A percentile compares a stretch with the other conserved stretches of the same genome.
Evolutionary conservation across 352 stramenopile species (phyloP).

Genomic region (Phytophthora multivora): DNA sequence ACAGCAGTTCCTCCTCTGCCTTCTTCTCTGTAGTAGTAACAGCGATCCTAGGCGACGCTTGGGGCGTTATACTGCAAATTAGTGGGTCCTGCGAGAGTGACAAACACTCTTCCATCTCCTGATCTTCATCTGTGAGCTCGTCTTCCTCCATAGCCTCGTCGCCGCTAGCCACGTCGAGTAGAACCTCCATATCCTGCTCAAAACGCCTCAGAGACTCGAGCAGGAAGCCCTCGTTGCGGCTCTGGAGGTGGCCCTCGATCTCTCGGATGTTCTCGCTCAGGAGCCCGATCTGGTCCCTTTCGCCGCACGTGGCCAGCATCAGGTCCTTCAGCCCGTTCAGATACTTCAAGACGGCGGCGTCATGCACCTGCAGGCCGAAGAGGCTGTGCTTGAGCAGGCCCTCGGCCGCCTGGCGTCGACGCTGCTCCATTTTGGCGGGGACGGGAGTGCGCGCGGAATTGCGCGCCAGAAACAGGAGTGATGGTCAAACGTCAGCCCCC

Average conservation of each 20-base stretch:
- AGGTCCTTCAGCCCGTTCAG: slow-evolving; percentile 57
- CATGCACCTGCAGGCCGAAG: slow-evolving; percentile 73
- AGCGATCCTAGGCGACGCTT: background rate
- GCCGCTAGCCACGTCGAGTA: slow-evolving; percentile 53
- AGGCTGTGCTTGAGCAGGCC: slow-evolving; percentile 44
- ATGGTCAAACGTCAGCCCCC: slow-evolving; percentile 9
- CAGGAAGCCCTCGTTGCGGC: slow-evolving; percentile 50
- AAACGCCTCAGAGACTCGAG: slow-evolving; percentile 66
- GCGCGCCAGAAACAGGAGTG: slow-evolving; percentile 30
- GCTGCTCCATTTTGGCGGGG: slow-evolving; percentile 30
- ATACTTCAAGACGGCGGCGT: slow-evolving; percentile 37
- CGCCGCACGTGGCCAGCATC: slow-evolving; percentile 42
- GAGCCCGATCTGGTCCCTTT: slow-evolving; percentile 53
- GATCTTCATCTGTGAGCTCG: slow-evolving; percentile 22
- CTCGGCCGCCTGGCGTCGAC: slow-evolving; percentile 24
- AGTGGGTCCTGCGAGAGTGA: slow-evolving; percentile 11
- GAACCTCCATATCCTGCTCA: slow-evolving; percentile 66
- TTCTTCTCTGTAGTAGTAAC: background rate
- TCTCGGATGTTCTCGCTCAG: slow-evolving; percentile 59
- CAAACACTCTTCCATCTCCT: slow-evolving; percentile 21
- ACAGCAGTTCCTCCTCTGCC: slow-evolving; percentile 42
- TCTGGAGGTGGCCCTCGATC: slow-evolving; percentile 50
- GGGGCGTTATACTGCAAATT: background rate
- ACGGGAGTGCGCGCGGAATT: slow-evolving; percentile 16
- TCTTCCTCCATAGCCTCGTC: slow-evolving; percentile 23